A percentile compares a stretch with the other conserved stretches of the same genome.
phyloP scores from a whole-genome alignment of 2,329 filamentous ascomycete genomes.

The Trichoderma arundinaceum region DNA sequence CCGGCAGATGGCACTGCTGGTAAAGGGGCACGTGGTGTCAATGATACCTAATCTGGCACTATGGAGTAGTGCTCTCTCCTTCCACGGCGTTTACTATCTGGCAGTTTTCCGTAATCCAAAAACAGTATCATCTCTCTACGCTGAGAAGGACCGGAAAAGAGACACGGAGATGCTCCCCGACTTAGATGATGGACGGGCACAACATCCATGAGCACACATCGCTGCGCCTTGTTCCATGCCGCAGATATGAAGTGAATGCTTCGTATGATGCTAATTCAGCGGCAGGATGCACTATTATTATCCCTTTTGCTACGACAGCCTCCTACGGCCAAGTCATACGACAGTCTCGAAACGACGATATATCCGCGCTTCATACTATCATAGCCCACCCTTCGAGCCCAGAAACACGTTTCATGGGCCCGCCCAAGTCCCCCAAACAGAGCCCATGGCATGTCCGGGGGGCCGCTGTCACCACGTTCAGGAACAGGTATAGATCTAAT shows the following conservation, averaged over 20 bases:
- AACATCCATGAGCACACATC: background rate
- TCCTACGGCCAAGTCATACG: background rate
- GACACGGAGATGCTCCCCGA: background rate
- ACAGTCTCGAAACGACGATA: constrained; percentile 15
- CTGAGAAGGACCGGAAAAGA: background rate
- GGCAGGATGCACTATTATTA: constrained; percentile 1
- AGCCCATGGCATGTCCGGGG: constrained; percentile 6
- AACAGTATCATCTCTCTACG: background rate
- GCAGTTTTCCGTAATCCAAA: background rate
- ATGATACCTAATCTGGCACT: background rate
- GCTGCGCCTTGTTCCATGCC: background rate
- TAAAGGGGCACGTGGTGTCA: constrained; percentile 9
- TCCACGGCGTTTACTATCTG: background rate
- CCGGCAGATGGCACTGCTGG: background rate
- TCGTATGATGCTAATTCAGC: background rate
- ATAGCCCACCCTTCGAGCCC: background rate
- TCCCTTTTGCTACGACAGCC: background rate
- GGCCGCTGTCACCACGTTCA: constrained; percentile 6
- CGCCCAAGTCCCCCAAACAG: constrained; percentile 1
- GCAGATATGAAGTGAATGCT: background rate
- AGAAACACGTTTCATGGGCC: constrained; percentile 30
- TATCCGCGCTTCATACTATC: constrained; percentile 2
- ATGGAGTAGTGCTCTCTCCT: background rate
- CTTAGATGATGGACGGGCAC: background rate
- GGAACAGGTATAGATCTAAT: constrained; percentile 29